Evolutionary conservation across 352 stramenopile species (phyloP).

Genomic region (Phytophthora tubulina): DNA sequence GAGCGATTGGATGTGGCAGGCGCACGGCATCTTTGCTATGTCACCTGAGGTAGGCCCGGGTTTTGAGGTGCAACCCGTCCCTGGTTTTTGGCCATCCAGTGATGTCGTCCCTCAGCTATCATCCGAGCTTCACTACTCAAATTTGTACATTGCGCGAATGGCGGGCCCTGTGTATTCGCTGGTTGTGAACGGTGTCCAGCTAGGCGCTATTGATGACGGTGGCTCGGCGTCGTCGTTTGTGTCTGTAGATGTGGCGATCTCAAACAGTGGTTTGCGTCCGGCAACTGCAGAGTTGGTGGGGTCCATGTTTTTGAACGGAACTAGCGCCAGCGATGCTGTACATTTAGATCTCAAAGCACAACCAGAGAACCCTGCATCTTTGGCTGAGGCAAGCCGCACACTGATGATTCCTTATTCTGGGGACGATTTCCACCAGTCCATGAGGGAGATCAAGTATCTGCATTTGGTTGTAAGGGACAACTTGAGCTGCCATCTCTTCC

Average conservation of each 20-base stretch:
- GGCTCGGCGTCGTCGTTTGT: conserved; percentile 24
- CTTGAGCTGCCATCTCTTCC: conserved; percentile 66
- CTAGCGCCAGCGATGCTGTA: conserved; percentile 37
- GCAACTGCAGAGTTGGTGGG: conserved; percentile 48
- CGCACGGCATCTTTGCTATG: conserved; percentile 86
- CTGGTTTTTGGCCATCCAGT: conserved; percentile 76
- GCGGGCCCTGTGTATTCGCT: conserved; percentile 68
- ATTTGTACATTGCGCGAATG: conserved; percentile 61
- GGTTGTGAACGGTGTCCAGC: conserved; percentile 40
- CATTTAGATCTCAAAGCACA: conserved; percentile 29
- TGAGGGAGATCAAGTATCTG: conserved; percentile 36
- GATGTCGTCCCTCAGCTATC: conserved; percentile 68
- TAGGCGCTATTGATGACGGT: conserved; percentile 11
- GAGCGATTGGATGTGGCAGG: conserved; percentile 89
- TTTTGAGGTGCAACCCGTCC: conserved; percentile 49
- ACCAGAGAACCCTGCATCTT: not conserved
- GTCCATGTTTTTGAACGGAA: conserved; percentile 48
- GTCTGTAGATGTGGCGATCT: conserved; percentile 44
- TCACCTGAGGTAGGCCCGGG: conserved; percentile 82
- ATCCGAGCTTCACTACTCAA: conserved; percentile 79
- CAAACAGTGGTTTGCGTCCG: conserved; percentile 52
- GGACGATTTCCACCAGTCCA: conserved; percentile 25
- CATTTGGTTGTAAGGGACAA: conserved; percentile 63
- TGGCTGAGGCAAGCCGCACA: conserved; percentile 13
- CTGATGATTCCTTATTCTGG: conserved; percentile 33